These are phyloP conservation scores for Xylaria digitata DNA, from an alignment of 2,329 filamentous ascomycete genomes.

Conservation along the genomic window DNA sequence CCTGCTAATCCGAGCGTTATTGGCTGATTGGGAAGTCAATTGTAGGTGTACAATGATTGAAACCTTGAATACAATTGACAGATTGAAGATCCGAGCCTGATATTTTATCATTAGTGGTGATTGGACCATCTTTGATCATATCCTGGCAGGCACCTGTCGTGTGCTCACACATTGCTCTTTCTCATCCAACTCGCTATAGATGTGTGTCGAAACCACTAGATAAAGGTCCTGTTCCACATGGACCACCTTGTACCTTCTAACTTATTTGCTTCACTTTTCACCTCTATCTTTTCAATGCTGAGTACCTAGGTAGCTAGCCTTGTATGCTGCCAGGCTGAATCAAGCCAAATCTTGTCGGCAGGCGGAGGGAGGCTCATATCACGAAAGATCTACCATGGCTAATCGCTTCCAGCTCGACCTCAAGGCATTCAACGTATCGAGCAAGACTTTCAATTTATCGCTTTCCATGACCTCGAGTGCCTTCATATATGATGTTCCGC, in stretches of 20 bases:
- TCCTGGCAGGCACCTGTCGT: background rate
- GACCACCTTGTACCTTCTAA: background rate
- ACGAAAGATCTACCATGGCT: constrained; percentile 38
- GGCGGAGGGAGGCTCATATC: background rate
- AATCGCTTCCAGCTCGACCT: constrained; percentile 41
- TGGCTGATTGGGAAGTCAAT: background rate
- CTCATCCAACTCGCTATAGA: background rate
- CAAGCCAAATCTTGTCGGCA: background rate
- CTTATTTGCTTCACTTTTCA: background rate
- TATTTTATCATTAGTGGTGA: background rate
- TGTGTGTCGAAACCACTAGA: background rate
- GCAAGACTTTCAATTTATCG: constrained; percentile 30
- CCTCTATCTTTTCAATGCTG: background rate
- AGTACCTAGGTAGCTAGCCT: background rate
- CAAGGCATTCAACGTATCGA: constrained; percentile 44
- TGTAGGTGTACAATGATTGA: background rate
- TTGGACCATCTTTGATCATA: background rate
- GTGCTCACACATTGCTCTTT: constrained; percentile 26
- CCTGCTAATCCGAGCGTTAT: background rate
- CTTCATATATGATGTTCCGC: constrained; percentile 41
- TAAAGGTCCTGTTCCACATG: background rate
- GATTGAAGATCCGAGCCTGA: background rate
- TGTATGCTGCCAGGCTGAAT: constrained; percentile 2
- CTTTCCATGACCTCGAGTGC: constrained; percentile 43
- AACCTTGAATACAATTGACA: no score